Conservation (phyloP, 768 basidiomycete species). For the Macrolepiota albuminosa region DNA sequence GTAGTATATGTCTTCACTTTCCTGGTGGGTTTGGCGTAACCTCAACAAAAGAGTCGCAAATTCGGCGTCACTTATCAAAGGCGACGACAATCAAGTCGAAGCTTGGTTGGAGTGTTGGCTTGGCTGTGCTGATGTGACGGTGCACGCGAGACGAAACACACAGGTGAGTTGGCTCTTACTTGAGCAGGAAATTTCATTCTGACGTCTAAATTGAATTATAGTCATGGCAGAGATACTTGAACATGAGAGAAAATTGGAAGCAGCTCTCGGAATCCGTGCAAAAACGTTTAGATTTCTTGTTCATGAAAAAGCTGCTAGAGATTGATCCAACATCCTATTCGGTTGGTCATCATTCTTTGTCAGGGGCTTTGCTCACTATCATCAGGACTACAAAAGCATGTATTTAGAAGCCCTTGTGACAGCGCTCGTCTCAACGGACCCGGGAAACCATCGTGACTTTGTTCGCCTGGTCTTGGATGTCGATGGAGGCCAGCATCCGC, state of each 20-base stretch:
- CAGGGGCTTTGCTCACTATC: not conserved
- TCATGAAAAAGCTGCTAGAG: conserved; percentile 52
- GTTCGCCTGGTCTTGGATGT: conserved; percentile 49
- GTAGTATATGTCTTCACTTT: conserved; percentile 15
- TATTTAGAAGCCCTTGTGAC: conserved; percentile 54
- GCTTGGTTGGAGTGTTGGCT: conserved; percentile 71
- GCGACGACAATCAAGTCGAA: conserved; percentile 36
- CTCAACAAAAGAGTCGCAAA: conserved; percentile 40
- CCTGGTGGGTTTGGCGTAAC: conserved; percentile 33
- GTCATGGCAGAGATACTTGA: conserved; percentile 62
- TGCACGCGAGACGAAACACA: conserved; percentile 24
- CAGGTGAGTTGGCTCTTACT: conserved; percentile 18
- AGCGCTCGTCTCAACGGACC: conserved; percentile 40
- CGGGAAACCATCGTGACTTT: conserved; percentile 57
- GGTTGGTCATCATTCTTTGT: conserved; percentile 31
- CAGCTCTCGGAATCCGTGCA: conserved; percentile 37
- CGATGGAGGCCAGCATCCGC: conserved; percentile 25
- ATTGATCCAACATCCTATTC: conserved; percentile 58
- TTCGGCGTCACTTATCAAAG: conserved; percentile 16
- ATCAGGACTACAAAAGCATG: conserved; percentile 39
- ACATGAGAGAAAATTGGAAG: conserved; percentile 40
- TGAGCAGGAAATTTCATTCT: not conserved
- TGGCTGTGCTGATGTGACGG: conserved; percentile 58
- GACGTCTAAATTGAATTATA: conserved; percentile 18
- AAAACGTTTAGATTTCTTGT: conserved; percentile 55